Conservation (phyloP, 768 basidiomycete genomes). For the Zangia roseola region DNA sequence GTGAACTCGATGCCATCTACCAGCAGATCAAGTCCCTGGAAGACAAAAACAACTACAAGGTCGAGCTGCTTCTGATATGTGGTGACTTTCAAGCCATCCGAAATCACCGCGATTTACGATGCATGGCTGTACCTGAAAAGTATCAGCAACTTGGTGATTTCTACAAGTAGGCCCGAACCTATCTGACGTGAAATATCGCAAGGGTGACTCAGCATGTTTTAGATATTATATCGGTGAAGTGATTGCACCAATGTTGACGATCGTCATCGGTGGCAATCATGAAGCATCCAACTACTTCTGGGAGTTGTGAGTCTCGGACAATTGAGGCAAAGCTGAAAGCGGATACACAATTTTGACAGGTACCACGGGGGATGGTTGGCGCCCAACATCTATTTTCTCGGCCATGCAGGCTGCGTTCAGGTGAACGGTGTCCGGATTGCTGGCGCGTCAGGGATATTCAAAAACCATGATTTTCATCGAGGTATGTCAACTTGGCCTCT, state of each 20-base stretch:
- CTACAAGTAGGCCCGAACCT: constrained; percentile 52
- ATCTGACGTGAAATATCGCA: background rate
- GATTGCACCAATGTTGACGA: constrained; percentile 81
- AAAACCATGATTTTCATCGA: constrained; percentile 67
- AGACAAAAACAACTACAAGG: too few relatives aligned
- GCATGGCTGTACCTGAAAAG: constrained; percentile 90
- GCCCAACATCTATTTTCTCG: too few relatives aligned
- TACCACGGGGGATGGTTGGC: constrained; percentile 98
- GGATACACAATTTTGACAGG: constrained; percentile 37
- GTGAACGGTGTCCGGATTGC: constrained; percentile 87
- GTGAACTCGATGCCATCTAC: constrained; percentile 86
- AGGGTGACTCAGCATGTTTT: constrained; percentile 1
- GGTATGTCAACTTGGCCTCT: background rate
- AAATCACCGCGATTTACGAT: constrained; percentile 79
- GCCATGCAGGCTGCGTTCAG: constrained; percentile 84
- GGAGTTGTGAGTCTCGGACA: constrained; percentile 74
- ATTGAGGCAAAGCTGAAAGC: background rate
- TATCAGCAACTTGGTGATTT: constrained; percentile 85
- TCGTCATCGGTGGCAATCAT: constrained; percentile 97
- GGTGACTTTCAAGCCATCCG: constrained; percentile 96
- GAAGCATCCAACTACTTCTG: constrained; percentile 97
- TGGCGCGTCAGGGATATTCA: constrained; percentile 93
- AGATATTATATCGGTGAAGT: constrained; percentile 88
- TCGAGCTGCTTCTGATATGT: constrained; percentile 86
- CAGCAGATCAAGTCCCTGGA: constrained; percentile 64